Evolutionary conservation across 306 rosid genomes (phyloP), one percentile per base, ranked within the genome.

Genomic region (Adenanthera pavonina): DNA sequence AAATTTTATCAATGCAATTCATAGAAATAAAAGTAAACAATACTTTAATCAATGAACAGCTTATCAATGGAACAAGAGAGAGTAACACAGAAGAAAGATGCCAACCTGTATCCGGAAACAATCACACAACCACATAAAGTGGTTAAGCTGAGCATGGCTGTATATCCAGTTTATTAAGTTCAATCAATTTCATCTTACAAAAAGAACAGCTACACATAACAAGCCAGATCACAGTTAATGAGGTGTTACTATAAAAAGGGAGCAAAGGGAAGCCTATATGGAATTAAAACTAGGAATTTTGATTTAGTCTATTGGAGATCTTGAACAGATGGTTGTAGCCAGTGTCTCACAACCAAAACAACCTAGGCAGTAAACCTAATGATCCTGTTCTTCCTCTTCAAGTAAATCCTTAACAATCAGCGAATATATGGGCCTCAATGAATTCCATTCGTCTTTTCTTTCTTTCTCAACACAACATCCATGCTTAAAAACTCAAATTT

Each of bases 61-160:
- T 72, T 74, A 54, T 56, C 79, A 56, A 46, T 44, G 76, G 64
- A 75, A 65, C n/a, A 49, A 74, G 70, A 49, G 53, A 64, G 48
- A 19, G 71, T 41, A 69, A 47, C 8, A 38, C n/a, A 25, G 65
- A 64, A 65, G 53, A 16, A 64, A 69, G 69, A 54, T 70, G 17
- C 38, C 43, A 78, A 69, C 30, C 33, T 66, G 49, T 9, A 78
- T 47, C 57, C 41, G 65, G 10, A 65, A 60, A 68, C 33, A 40
- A 38, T 3, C 15, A 16, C 0, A 40, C 48, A 80, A 34, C 68
- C 17, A 71, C 67, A 41, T 80, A 34, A 19, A 62, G 54, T 40
- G 33, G 25, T 53, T 61, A 33, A 20, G 72, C 48, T 25, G 36
- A 53, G 46, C 64, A 74, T 12, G 62, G 59, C 9, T 34, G 47